Evolutionary conservation across 1,284 basidiomycete genomes (phyloP).

Genomic region (Phylloporus sp.): DNA sequence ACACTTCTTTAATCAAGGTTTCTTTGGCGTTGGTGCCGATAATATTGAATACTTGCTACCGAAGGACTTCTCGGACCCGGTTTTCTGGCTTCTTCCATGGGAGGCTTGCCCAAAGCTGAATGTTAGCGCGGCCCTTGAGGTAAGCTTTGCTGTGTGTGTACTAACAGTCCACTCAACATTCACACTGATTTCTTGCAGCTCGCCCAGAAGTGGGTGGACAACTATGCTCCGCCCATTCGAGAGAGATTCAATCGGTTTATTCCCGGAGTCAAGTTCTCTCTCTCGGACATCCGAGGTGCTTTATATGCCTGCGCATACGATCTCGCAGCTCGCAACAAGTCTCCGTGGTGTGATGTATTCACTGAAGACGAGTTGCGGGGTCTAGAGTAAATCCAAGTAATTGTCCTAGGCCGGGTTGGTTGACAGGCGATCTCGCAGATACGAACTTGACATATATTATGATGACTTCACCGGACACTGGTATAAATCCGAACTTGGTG

Average conservation of each 20-base stretch:
- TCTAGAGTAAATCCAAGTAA: slow-evolving; percentile 40
- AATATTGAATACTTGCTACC: slow-evolving; percentile 14
- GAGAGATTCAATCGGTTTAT: slow-evolving; percentile 42
- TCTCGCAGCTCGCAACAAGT: slow-evolving; percentile 41
- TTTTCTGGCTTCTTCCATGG: slow-evolving; percentile 38
- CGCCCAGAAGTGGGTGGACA: slow-evolving; percentile 40
- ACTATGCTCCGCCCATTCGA: slow-evolving; percentile 47
- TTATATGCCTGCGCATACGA: slow-evolving; percentile 54
- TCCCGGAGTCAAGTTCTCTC: slow-evolving; percentile 33
- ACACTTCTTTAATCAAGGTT: neutral
- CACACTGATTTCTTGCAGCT: slow-evolving; percentile 19
- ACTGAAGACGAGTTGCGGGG: slow-evolving; percentile 39
- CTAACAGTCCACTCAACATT: neutral
- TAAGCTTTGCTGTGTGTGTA: neutral
- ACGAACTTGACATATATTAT: slow-evolving; percentile 49
- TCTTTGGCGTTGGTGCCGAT: neutral
- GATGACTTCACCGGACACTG: slow-evolving; percentile 41
- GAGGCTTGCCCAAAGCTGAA: slow-evolving; percentile 11
- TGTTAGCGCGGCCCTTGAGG: neutral
- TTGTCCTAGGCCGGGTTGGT: neutral
- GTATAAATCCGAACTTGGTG: slow-evolving; percentile 39
- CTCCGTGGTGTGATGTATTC: slow-evolving; percentile 50
- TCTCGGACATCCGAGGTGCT: slow-evolving; percentile 24
- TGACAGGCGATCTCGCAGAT: slow-evolving; percentile 21
- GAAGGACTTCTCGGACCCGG: slow-evolving; percentile 32